Evolutionary conservation across 2,329 filamentous ascomycete species (phyloP).

Genomic region (Monilinia vaccinii-corymbosi): DNA sequence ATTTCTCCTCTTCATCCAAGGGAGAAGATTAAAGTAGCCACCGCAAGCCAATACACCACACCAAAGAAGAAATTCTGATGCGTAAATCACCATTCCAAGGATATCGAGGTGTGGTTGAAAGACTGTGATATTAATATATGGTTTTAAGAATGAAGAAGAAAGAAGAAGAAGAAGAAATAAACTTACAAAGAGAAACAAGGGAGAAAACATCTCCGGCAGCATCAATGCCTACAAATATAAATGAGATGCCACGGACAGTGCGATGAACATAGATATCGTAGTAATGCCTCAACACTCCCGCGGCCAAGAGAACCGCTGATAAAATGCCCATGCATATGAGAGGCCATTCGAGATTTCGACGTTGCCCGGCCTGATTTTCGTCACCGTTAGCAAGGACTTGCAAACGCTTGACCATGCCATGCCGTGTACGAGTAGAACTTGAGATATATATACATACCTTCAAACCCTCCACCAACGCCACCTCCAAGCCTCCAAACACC

Average conservation of each 20-base stretch:
- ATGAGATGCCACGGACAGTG: slow-evolving; percentile 62
- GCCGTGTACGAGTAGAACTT: too few relatives aligned
- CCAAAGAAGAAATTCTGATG: slow-evolving; percentile 57
- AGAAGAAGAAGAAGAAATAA: background rate
- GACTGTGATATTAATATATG: slow-evolving; percentile 27
- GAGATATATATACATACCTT: slow-evolving; percentile 15
- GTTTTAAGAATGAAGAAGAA: background rate
- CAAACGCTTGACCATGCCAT: background rate
- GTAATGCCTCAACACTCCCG: slow-evolving; percentile 60
- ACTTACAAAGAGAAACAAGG: slow-evolving; percentile 46
- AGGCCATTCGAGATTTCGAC: slow-evolving; percentile 46
- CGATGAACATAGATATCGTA: slow-evolving; percentile 58
- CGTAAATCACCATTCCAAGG: slow-evolving; percentile 58
- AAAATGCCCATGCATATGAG: slow-evolving; percentile 57
- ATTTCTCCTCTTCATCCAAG: slow-evolving; percentile 41
- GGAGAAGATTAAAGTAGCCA: slow-evolving; percentile 53
- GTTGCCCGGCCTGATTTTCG: slow-evolving; percentile 28
- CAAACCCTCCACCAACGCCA: slow-evolving; percentile 49
- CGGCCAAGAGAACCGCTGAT: slow-evolving; percentile 52
- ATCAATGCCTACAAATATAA: slow-evolving; percentile 63
- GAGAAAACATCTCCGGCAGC: slow-evolving; percentile 61
- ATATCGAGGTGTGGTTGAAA: slow-evolving; percentile 51
- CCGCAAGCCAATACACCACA: slow-evolving; percentile 57
- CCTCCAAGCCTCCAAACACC: slow-evolving; percentile 51
- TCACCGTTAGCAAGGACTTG: background rate